Percentiles rank a stretch among this genome's conserved stretches.
These are phyloP conservation scores for Arthrobotrys megalospora DNA, from an alignment of 2,329 filamentous ascomycete species.

Conservation along the genomic window DNA sequence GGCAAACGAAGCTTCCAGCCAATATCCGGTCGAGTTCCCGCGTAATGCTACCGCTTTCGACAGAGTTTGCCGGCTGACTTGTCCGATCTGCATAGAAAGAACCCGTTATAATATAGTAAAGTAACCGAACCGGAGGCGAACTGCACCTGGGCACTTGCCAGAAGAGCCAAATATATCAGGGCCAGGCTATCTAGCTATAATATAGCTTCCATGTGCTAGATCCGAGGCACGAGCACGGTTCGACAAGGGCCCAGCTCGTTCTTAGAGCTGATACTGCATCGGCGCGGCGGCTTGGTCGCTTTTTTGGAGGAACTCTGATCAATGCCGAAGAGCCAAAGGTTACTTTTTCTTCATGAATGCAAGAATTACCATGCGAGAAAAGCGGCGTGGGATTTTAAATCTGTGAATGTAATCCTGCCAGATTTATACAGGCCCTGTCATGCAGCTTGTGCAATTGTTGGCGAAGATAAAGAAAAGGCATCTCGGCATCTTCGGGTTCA, in stretches of 20 bases:
- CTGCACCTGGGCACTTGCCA: no score
- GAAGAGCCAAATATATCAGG: not conserved
- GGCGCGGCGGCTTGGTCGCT: constrained; percentile 1
- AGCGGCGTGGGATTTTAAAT: not conserved
- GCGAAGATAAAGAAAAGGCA: not conserved
- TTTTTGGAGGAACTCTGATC: not conserved
- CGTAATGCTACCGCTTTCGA: no score
- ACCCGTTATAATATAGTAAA: no score
- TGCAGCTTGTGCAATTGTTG: no score
- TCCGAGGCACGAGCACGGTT: not conserved
- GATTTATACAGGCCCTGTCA: no score
- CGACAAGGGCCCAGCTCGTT: not conserved
- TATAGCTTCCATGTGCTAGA: not conserved
- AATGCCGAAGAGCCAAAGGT: not conserved
- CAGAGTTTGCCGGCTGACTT: no score
- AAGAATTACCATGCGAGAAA: not conserved
- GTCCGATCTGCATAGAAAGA: no score
- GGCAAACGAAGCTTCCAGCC: no score
- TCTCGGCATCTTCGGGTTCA: not conserved
- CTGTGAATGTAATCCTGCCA: not conserved
- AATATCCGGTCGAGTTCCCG: no score
- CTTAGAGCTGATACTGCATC: not conserved
- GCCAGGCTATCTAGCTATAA: constrained; percentile 13
- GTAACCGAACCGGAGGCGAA: no score
- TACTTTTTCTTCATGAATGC: not conserved